Evolutionary conservation across 768 basidiomycete genomes (phyloP), one percentile per base, ranked within the genome.

Genomic region (Russula brevipes): DNA sequence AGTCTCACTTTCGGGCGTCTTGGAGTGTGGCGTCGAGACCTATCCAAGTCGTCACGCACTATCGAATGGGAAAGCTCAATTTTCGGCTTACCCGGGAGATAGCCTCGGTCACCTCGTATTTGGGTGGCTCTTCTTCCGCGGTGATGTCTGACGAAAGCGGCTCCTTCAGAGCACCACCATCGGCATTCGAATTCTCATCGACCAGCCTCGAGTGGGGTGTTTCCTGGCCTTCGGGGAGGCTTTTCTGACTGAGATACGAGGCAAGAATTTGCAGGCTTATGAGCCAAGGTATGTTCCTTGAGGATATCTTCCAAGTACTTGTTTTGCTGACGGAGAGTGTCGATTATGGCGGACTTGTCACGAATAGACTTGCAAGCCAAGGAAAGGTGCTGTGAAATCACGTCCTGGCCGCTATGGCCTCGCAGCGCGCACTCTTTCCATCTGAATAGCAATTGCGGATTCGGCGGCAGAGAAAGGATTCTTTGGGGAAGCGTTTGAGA

Each of bases 241-340:
- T 30, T 39, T 39, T 54, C 66, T 41, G 44, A 31, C 14, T 53
- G 63, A 35, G 35, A 41, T 4, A 16, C 24, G 4, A 42, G 16
- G 10, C 38, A 5, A 49, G 56, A n/a, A 31, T n/a, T 42, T 16
- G 36, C 24, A 36, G 52, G 41, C 5, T 24, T n/a, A 57, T 42
- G 30, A 19, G 54, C 31, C n/a, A 47, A 42, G 17, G 55, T 39
- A 36, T 57, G 78, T 59, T 77, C 74, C 33, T 69, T 60, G 74
- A 68, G 45, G 69, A 70, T 53, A 66, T 70, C 61, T 76, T 77
- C 30, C 41, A 69, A 45, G 19, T 65, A 55, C 31, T 56, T 57
- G 38, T 69, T 69, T 60, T 68, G 53, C 44, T 58, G 57, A 38
- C 45, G 57, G 33, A 67, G 60, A 10, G 42, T 51, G 16, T 60